Evolutionary conservation across 2,329 filamentous ascomycete species (phyloP).

Genomic region (Daldinia sp.): DNA sequence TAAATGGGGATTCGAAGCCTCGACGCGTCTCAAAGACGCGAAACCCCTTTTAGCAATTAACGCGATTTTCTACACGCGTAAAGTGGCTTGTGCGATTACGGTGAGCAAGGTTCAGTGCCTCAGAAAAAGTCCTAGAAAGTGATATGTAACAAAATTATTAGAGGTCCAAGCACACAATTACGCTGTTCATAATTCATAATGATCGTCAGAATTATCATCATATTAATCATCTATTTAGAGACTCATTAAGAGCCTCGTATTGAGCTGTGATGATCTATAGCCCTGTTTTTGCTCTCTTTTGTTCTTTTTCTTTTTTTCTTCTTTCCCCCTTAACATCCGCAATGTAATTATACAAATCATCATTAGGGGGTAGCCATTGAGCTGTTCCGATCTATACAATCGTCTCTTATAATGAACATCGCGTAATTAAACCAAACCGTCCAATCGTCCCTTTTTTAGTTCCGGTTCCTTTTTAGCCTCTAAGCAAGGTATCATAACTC

Average conservation of each 20-base stretch:
- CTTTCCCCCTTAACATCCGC: constrained; percentile 22
- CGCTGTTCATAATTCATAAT: constrained; percentile 1
- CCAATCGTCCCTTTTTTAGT: constrained; percentile 28
- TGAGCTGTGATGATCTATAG: constrained; percentile 17
- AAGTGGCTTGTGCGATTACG: constrained; percentile 40
- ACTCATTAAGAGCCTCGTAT: constrained; percentile 8
- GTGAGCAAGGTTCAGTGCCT: constrained; percentile 23
- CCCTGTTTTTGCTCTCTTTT: constrained; percentile 12
- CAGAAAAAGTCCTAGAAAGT: constrained; percentile 8
- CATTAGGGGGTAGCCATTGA: neutral
- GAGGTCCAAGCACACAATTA: constrained; percentile 7
- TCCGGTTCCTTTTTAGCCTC: constrained; percentile 32
- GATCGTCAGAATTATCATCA: constrained; percentile 20
- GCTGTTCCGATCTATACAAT: constrained; percentile 27
- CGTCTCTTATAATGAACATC: constrained; percentile 23
- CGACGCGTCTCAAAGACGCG: constrained; percentile 37
- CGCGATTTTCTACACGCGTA: constrained; percentile 35
- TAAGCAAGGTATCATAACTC: constrained; percentile 49
- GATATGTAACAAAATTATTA: constrained; percentile 7
- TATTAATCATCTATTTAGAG: constrained; percentile 19
- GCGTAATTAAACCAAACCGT: constrained; percentile 20
- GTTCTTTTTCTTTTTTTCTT: neutral
- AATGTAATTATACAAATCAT: constrained; percentile 31
- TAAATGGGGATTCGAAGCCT: constrained; percentile 22
- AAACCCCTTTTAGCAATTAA: constrained; percentile 16